phyloP scores from a whole-genome alignment of 768 basidiomycete species.

The Leucosporidium creatinivorum region DNA sequence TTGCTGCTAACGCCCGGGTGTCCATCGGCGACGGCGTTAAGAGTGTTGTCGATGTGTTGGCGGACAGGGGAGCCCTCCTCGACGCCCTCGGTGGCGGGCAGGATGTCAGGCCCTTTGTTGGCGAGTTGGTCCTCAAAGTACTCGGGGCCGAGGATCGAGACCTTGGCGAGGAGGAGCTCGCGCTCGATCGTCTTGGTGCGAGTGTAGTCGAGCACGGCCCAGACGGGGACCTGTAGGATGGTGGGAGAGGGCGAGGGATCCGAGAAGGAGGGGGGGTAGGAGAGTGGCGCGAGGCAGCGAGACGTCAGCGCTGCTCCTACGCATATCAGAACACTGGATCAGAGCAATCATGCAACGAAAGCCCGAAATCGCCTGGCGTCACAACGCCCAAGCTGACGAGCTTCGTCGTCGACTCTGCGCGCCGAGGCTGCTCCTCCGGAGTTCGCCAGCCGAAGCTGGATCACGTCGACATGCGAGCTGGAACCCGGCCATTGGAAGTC shows the following conservation, averaged over 20 bases:
- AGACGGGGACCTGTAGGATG: constrained; percentile 76
- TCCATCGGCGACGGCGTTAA: constrained; percentile 37
- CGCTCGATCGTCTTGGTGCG: constrained; percentile 83
- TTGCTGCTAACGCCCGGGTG: constrained; percentile 41
- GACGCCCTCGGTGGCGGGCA: constrained; percentile 32
- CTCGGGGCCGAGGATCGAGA: constrained; percentile 94
- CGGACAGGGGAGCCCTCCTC: constrained; percentile 35
- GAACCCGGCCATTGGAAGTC: too few species aligned
- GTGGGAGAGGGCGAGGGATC: too few species aligned
- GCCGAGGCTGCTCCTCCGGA: not conserved
- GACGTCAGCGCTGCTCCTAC: too few species aligned
- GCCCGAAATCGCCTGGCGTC: too few species aligned
- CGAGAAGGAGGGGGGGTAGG: not conserved
- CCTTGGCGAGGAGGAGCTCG: constrained; percentile 88
- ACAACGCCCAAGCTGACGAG: not conserved
- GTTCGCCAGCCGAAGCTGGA: too few species aligned
- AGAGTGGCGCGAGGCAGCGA: not conserved
- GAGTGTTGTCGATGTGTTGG: constrained; percentile 33
- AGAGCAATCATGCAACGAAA: too few species aligned
- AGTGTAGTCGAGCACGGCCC: constrained; percentile 98
- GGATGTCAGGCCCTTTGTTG: constrained; percentile 53
- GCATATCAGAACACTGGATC: too few species aligned
- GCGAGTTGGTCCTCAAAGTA: constrained; percentile 86
- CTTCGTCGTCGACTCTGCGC: not conserved
- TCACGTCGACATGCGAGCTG: too few species aligned